Evolutionary conservation across 331 rosid genomes (phyloP).

Genomic region (Rhamnella rubrinervis): DNA sequence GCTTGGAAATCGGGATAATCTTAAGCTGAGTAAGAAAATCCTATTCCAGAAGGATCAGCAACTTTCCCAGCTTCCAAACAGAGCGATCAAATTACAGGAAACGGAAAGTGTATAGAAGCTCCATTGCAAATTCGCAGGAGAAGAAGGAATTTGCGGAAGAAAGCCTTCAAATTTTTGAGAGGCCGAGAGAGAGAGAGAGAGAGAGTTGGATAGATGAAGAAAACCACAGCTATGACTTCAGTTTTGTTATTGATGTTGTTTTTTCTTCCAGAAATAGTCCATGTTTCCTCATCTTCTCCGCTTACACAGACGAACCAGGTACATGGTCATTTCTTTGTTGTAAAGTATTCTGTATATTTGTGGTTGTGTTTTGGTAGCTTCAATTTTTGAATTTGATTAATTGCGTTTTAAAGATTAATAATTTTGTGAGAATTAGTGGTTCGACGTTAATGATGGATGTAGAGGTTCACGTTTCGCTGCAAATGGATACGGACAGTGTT

Average conservation of each 20-base stretch:
- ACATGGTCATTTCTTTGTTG: not conserved
- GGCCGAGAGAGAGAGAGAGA: not conserved
- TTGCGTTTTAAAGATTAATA: constrained; percentile 9
- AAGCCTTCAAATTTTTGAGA: not conserved
- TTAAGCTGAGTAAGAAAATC: not conserved
- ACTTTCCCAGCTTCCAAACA: constrained; percentile 14
- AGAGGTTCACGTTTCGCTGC: too few species aligned
- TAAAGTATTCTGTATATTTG: not conserved
- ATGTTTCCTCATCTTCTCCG: constrained; percentile 40
- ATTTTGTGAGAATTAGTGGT: not conserved
- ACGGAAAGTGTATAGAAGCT: too few species aligned
- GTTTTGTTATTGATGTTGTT: constrained; percentile 25
- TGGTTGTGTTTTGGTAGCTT: constrained; percentile 16
- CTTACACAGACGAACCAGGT: constrained; percentile 44
- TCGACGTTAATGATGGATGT: too few species aligned
- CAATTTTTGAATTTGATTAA: constrained; percentile 13
- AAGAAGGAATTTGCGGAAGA: not conserved
- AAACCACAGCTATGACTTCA: constrained; percentile 15
- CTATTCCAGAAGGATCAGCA: not conserved
- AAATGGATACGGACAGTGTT: too few species aligned
- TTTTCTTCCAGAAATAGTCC: constrained; percentile 27
- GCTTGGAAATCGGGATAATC: not conserved
- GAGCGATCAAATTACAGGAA: not conserved
- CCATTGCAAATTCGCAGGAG: not conserved
- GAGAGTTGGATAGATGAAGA: constrained; percentile 35